Percentiles rank a stretch among this genome's conserved stretches.
These are phyloP conservation scores for Escovopsis sp. DNA, from an alignment of 2,329 filamentous ascomycete genomes.

Conservation along the genomic window DNA sequence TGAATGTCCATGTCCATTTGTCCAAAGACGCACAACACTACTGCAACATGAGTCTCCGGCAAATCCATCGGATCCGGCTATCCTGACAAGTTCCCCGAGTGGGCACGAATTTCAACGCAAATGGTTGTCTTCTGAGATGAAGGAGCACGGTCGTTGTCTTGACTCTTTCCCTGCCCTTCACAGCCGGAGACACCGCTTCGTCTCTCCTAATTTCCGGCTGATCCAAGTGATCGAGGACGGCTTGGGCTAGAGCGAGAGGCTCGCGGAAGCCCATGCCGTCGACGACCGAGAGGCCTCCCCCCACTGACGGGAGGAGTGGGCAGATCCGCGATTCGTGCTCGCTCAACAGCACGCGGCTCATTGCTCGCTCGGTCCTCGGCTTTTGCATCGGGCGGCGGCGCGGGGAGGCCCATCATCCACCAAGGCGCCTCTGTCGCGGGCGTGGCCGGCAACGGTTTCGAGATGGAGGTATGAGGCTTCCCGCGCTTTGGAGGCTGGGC, in stretches of 20 bases:
- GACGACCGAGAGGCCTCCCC: too few relatives aligned
- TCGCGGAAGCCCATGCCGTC: too few relatives aligned
- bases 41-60: background rate
- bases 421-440: conserved; percentile 13
- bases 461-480: conserved; percentile 3
- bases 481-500: background rate
- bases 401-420: conserved; percentile 3
- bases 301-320: background rate
- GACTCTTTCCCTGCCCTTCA: too few relatives aligned
- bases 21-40: too few relatives aligned
- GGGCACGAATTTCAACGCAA: conserved; percentile 1
- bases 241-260: too few relatives aligned
- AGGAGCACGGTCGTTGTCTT: background rate
- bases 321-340: background rate
- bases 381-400: background rate
- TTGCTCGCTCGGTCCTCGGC: background rate
- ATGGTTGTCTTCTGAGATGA: background rate
- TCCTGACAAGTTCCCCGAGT: background rate
- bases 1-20: too few relatives aligned
- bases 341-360: background rate
- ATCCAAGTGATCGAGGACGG: too few relatives aligned
- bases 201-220: background rate
- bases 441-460: conserved; percentile 18
- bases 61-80: conserved; percentile 1
- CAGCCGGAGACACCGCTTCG: too few relatives aligned